Base-by-base conservation (phyloP, 768 basidiomycete genomes). In the Suillus paluster region DNA sequence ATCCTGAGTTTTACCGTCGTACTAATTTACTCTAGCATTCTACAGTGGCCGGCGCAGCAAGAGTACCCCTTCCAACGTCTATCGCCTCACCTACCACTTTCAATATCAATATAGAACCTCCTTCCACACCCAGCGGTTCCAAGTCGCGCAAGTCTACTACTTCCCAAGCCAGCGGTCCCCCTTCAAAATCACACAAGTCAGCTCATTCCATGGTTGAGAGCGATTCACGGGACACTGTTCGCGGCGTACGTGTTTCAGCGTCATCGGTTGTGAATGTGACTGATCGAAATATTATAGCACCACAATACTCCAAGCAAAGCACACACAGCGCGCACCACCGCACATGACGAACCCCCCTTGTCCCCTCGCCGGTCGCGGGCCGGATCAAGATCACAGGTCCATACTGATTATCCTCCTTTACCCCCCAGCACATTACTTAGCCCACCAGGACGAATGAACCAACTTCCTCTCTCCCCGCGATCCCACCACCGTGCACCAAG, bases 401-500 rank as follows among this genome's bases (percentile, higher is more conserved):
- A 82, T n/a, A 78, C 81, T 1, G 79, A 72, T 8, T 87, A 87
- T 64, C 87, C 87, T 5, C 82, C 87, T 19, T 74, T 89, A 6
- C 88, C 87, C 9, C 81, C 84, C 53, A 86, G 84, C 63, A 74
- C 73, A 48, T 19, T 74, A 19, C 49, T 74, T 4, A 74, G 73
- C 48, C 73, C 70, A n/a, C 70, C 73, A 38, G 73, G 75, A 48
- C 73, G 73, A 23, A 68, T 68, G 0, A 66, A 39, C 17, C 75
- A 66, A 25, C 73, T 74, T 27, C 70, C 59, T 3, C 70, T 55
- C 1, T 76, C 73, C 7, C 73, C 73, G 14, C 67, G 73, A 12
- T 71, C 71, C 33, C 67, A 64, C 57, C 73, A 73, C 39, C 73
- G 67, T 57, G 73, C 70, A 10, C 73, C 73, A 17, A 74, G 73